Percentiles rank a stretch among this genome's conserved stretches.
phyloP scores from a whole-genome alignment of 441 rosid species.

The Syzygium syzygioides region DNA sequence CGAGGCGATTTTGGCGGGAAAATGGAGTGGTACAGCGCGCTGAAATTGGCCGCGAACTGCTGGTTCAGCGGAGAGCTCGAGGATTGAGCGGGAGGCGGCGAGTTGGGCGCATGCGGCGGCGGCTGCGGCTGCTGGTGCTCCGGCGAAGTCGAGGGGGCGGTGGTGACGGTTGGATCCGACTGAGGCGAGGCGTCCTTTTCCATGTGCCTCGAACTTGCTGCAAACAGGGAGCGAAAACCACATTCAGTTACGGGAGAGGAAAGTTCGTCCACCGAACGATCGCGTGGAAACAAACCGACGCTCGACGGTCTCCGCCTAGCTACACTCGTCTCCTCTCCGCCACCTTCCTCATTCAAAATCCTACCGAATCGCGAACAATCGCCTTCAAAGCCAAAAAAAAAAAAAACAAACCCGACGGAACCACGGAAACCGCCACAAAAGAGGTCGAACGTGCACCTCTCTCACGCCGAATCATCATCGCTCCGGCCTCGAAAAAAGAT shows the following conservation, averaged over 20 bases:
- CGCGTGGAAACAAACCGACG: neutral
- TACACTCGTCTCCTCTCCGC: neutral
- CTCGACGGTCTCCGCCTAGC: neutral
- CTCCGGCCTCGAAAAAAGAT: neutral
- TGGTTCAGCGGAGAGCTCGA: slow-evolving; percentile 5
- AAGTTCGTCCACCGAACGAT: slow-evolving; percentile 5
- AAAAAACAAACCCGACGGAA: neutral
- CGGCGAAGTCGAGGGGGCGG: slow-evolving; percentile 18
- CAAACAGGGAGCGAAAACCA: neutral
- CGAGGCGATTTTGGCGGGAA: slow-evolving; percentile 53
- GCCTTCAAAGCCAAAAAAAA: neutral
- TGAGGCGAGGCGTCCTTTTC: slow-evolving; percentile 32
- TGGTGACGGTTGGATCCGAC: slow-evolving; percentile 23
- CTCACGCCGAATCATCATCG: neutral
- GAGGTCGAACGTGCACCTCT: neutral
- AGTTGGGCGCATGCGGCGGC: neutral
- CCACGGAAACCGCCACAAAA: neutral
- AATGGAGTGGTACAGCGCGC: slow-evolving; percentile 46
- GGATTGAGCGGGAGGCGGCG: slow-evolving; percentile 20
- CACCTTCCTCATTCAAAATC: neutral
- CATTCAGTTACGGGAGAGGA: slow-evolving; percentile 3
- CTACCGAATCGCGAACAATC: neutral
- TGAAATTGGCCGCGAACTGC: slow-evolving; percentile 45
- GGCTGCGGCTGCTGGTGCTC: neutral
- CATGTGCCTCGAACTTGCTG: slow-evolving; percentile 18